Evolutionary conservation across 2,329 filamentous ascomycete species (phyloP), one percentile per base, ranked within the genome.

Genomic region (Apiospora malaysiana): DNA sequence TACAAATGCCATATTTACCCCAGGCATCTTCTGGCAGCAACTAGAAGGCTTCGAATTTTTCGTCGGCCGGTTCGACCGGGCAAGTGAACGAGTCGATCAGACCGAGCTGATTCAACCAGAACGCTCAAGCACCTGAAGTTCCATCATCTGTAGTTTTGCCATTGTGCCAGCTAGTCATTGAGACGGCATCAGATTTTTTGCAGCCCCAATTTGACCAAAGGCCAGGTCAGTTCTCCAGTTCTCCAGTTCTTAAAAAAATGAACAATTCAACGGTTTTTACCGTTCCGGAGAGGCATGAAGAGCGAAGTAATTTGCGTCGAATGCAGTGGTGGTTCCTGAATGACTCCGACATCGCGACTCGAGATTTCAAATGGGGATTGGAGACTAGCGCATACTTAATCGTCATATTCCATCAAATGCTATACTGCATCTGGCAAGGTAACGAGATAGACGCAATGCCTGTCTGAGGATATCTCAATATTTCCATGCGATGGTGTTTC

Each of bases 271-370:
- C 51, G 27, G 51, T 27, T 59, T n/a, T 18, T 7, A 37, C 27
- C 51, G 27, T n/a, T 16, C 8, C 5, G 51, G n/a, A 10, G 51
- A 59, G 6, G 32, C 37, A 37, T 9, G 51, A n/a, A 12, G 14
- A 59, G 51, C 16, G 1, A 37, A 8, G 27, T 59, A 27, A 8
- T 21, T n/a, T 59, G 51, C 27, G 51, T 37, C 56, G 56, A 18
- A 40, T 63, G 56, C 32, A 40, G 56, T 32, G 40, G 56, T 14
- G 10, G 56, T 37, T 37, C 32, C 32, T 32, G 25, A 40, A 63
- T 63, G 56, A 63, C 56, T 63, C 56, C 56, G 32, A 63, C 21
- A 63, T 63, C 18, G 56, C 56, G 18, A 63, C 40, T 40, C 56
- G 56, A 37, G 2, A n/a, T 56, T 40, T 8, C 21, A 12, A 40